Evolutionary conservation across 169 alveolate genomes (phyloP).

Genomic region (Fabrea salina): DNA sequence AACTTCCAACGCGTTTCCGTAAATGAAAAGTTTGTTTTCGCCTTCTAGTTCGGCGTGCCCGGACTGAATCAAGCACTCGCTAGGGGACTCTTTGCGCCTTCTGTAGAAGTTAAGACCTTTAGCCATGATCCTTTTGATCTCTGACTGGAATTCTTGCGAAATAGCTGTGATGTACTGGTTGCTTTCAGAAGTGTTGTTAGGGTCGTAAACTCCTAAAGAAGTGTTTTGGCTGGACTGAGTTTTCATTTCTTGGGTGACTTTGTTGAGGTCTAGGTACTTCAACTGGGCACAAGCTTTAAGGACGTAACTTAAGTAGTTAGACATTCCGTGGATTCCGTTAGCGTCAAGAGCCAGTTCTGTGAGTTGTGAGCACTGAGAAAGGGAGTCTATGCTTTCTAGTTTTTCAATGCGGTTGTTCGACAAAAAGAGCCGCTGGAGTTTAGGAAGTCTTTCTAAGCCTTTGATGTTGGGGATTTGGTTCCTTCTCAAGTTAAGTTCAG

Average conservation of each 20-base stretch:
- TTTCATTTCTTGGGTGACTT: conserved; percentile 19
- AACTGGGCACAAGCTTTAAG: conserved; percentile 46
- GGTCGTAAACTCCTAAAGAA: conserved; percentile 46
- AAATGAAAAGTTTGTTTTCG: conserved; percentile 67
- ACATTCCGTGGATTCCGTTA: conserved; percentile 57
- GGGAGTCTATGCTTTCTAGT: conserved; percentile 37
- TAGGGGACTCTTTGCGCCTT: conserved; percentile 59
- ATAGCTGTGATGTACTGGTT: conserved; percentile 59
- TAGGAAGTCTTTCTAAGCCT: conserved; percentile 53
- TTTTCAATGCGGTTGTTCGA: conserved; percentile 71
- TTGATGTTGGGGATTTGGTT: conserved; percentile 67
- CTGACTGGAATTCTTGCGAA: conserved; percentile 67
- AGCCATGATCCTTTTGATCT: conserved; percentile 57
- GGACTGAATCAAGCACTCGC: conserved; percentile 71
- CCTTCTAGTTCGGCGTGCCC: conserved; percentile 89
- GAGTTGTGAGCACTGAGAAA: conserved; percentile 25
- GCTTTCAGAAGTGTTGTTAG: conserved; percentile 67
- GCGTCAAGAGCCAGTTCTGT: conserved; percentile 72
- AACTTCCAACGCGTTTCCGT: conserved; percentile 83
- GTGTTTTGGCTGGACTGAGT: neutral
- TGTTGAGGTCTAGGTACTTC: conserved; percentile 50
- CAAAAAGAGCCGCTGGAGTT: conserved; percentile 65
- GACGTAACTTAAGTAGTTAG: conserved; percentile 46
- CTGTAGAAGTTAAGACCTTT: conserved; percentile 59
- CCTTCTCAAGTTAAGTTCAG: conserved; percentile 74